Conservation (phyloP, 495 filamentous ascomycete species). For the Penicillium simplicissimum region DNA sequence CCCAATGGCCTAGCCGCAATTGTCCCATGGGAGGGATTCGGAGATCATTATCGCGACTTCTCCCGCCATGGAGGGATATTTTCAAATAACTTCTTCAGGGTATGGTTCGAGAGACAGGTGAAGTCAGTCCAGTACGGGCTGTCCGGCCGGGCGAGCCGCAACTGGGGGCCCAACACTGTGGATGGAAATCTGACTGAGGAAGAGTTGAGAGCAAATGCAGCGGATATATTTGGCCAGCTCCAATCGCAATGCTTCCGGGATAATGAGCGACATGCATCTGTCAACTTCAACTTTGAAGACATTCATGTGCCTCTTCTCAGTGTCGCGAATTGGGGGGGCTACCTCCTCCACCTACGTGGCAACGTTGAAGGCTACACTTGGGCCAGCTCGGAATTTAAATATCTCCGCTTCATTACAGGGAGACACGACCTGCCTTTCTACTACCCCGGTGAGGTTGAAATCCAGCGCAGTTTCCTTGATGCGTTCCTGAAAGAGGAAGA, state of each 20-base stretch:
- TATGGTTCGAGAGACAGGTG: slow-evolving; percentile 57
- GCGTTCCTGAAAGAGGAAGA: slow-evolving; percentile 68
- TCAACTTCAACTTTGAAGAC: slow-evolving; percentile 51
- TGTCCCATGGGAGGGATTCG: slow-evolving; percentile 61
- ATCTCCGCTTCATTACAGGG: slow-evolving; percentile 64
- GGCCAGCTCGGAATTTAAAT: slow-evolving; percentile 62
- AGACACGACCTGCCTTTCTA: slow-evolving; percentile 73
- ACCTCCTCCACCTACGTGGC: slow-evolving; percentile 60
- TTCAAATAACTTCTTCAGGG: slow-evolving; percentile 58
- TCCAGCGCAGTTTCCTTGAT: slow-evolving; percentile 64
- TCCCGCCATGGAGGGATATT: slow-evolving; percentile 66
- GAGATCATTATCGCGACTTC: slow-evolving; percentile 62
- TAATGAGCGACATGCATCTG: no score
- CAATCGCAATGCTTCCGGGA: no score
- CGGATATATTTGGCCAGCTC: no score
- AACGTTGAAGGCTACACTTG: slow-evolving; percentile 63
- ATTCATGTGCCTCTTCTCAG: slow-evolving; percentile 62
- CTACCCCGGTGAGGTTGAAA: slow-evolving; percentile 60
- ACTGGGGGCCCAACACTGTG: no score
- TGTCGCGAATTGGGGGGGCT: slow-evolving; percentile 69
- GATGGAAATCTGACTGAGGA: no score
- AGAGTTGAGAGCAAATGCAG: no score
- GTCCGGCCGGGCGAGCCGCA: no score
- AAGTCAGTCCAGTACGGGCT: no score
- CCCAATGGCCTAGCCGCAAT: slow-evolving; percentile 54